These are phyloP conservation scores for Thielaviopsis cerberus DNA, from an alignment of 2,329 filamentous ascomycete genomes.

Conservation along the genomic window DNA sequence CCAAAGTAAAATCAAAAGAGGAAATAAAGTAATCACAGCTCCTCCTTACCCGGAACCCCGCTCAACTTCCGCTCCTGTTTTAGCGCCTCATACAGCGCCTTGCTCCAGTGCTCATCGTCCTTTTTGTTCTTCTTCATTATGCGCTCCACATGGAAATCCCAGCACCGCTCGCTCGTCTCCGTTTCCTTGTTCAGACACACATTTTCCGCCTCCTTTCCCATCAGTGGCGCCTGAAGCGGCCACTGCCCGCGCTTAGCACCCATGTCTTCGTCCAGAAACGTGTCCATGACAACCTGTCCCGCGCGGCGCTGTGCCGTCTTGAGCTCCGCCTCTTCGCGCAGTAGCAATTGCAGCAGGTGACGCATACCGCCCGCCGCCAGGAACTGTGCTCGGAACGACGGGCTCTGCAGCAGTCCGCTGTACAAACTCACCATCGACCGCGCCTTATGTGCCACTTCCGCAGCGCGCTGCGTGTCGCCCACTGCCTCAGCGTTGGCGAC, in stretches of 20 bases:
- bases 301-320: slow-evolving; percentile 33
- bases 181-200: slow-evolving; percentile 19
- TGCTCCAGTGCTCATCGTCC: slow-evolving; percentile 28
- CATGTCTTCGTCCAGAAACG: slow-evolving; percentile 47
- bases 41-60: slow-evolving; percentile 13
- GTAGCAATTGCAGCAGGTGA: slow-evolving; percentile 33
- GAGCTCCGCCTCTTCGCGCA: slow-evolving; percentile 21
- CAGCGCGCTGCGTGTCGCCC: neutral
- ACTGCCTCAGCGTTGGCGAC: neutral
- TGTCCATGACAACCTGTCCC: slow-evolving; percentile 41
- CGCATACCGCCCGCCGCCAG: slow-evolving; percentile 34
- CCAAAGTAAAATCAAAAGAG: neutral
- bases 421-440: slow-evolving; percentile 28
- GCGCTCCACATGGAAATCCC: slow-evolving; percentile 33
- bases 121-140: slow-evolving; percentile 22
- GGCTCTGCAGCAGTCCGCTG: slow-evolving; percentile 36
- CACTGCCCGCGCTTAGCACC: slow-evolving; percentile 39
- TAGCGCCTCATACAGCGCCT: slow-evolving; percentile 22
- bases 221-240: slow-evolving; percentile 24
- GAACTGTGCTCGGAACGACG: slow-evolving; percentile 35
- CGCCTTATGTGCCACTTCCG: slow-evolving; percentile 19
- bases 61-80: slow-evolving; percentile 17
- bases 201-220: slow-evolving; percentile 16
- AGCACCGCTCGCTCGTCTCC: slow-evolving; percentile 31
- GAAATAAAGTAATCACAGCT: slow-evolving; percentile 16